A percentile compares a stretch with the other conserved stretches of the same genome.
Conservation (phyloP, 2,329 filamentous ascomycete genomes). For the Zarea fungicola region DNA sequence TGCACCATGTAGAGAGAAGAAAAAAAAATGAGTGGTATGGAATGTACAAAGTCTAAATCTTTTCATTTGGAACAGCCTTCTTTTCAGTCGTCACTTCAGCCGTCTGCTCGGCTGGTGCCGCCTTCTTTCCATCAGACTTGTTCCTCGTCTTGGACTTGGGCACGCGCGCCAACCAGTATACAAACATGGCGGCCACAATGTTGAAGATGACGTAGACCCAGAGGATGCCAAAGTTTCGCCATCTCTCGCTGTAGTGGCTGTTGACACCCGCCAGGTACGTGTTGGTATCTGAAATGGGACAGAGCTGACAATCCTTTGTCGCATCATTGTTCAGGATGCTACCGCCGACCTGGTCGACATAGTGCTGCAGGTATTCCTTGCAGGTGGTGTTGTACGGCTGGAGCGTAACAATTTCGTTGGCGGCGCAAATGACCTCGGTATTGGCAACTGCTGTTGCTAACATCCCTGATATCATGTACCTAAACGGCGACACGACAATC, state of each 20-base stretch:
- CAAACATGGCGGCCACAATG: conserved; percentile 44
- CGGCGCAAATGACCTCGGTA: conserved; percentile 58
- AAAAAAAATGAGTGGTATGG: background rate
- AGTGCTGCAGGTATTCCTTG: conserved; percentile 49
- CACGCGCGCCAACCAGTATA: conserved; percentile 52
- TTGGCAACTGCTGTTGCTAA: conserved; percentile 65
- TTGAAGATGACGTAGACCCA: conserved; percentile 58
- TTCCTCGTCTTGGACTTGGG: conserved; percentile 37
- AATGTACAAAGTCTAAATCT: background rate
- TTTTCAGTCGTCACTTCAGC: background rate
- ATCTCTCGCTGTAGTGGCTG: conserved; percentile 53
- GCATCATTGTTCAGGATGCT: conserved; percentile 45
- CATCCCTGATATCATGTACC: conserved; percentile 72
- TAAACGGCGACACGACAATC: conserved; percentile 66
- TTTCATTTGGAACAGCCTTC: background rate
- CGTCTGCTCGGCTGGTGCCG: too few species aligned
- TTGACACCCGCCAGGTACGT: conserved; percentile 42
- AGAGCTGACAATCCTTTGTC: conserved; percentile 51
- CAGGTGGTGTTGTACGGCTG: conserved; percentile 59
- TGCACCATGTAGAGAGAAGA: background rate
- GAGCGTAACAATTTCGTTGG: conserved; percentile 66
- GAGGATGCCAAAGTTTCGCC: conserved; percentile 64
- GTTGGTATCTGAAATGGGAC: conserved; percentile 48
- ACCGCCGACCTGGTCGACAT: conserved; percentile 45
- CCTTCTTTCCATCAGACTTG: background rate